Percentiles rank a stretch among this genome's conserved stretches.
These are phyloP conservation scores for Kuraishia capsulata DNA, from an alignment of 805 yeast species.

Conservation along the genomic window DNA sequence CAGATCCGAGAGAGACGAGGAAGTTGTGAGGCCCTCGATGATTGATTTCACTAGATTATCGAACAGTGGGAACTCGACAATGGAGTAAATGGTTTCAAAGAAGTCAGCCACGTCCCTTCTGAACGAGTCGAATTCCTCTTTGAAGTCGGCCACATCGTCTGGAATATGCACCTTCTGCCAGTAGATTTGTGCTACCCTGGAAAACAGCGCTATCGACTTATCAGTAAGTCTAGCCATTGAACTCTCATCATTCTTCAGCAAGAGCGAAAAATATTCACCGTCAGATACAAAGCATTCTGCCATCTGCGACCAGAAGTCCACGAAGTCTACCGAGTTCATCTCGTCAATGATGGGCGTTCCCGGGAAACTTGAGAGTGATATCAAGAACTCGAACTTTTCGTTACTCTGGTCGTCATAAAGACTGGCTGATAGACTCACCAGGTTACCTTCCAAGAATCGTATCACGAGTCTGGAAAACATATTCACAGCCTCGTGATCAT, in stretches of 20 bases:
- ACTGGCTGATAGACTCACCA: slow-evolving; percentile 29
- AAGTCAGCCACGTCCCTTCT: slow-evolving; percentile 73
- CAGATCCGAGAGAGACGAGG: slow-evolving; percentile 27
- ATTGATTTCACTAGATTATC: slow-evolving; percentile 23
- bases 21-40: slow-evolving; percentile 22
- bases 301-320: slow-evolving; percentile 63
- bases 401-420: slow-evolving; percentile 26
- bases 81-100: slow-evolving; percentile 60
- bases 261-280: slow-evolving; percentile 22
- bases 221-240: slow-evolving; percentile 15
- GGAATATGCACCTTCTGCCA: slow-evolving; percentile 56
- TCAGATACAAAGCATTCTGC: slow-evolving; percentile 49
- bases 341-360: slow-evolving; percentile 55
- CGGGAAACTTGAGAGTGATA: slow-evolving; percentile 47
- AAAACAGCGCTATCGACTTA: slow-evolving; percentile 31
- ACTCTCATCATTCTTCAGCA: slow-evolving; percentile 25
- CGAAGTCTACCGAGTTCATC: slow-evolving; percentile 39
- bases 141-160: slow-evolving; percentile 22
- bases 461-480: slow-evolving; percentile 36
- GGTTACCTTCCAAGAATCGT: slow-evolving; percentile 36
- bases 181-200: slow-evolving; percentile 48
- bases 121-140: slow-evolving; percentile 56
- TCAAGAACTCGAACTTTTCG: slow-evolving; percentile 35
- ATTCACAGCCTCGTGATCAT: slow-evolving; percentile 27
- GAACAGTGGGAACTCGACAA: slow-evolving; percentile 47